These are phyloP conservation scores for Cyclotella baltica DNA, from an alignment of 108 stramenopile genomes.

Conservation along the genomic window DNA sequence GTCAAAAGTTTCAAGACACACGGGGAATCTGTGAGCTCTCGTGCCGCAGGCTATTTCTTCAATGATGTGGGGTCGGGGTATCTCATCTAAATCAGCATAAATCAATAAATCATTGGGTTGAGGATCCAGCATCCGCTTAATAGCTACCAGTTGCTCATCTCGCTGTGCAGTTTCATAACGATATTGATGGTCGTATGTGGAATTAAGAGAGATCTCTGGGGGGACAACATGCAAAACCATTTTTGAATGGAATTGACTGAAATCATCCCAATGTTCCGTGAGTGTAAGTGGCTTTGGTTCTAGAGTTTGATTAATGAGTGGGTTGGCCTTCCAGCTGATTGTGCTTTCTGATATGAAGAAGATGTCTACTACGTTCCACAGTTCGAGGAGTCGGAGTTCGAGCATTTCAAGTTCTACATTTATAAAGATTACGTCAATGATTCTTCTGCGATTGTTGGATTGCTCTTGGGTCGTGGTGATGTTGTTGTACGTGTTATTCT, in stretches of 20 bases:
- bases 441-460: neutral
- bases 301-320: conserved; percentile 17
- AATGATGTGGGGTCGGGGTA: conserved; percentile 12
- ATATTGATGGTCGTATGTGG: conserved; percentile 4
- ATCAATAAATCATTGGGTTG: conserved; percentile 22
- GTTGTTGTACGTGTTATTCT: neutral
- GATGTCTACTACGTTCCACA: conserved; percentile 36
- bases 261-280: conserved; percentile 9
- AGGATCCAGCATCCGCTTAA: conserved; percentile 7
- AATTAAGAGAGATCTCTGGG: conserved; percentile 9
- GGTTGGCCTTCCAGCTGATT: conserved; percentile 1
- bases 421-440: conserved; percentile 24
- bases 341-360: conserved; percentile 26
- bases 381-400: conserved; percentile 27
- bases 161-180: conserved; percentile 21
- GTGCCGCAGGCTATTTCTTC: conserved; percentile 18
- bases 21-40: conserved; percentile 10
- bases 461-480: neutral
- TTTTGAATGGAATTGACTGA: conserved; percentile 28
- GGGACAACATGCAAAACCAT: conserved; percentile 22
- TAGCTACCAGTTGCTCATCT: neutral
- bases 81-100: conserved; percentile 21
- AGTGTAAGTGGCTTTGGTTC: conserved; percentile 18
- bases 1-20: conserved; percentile 6
- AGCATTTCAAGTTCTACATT: conserved; percentile 17